Evolutionary conservation across 345 rosid species (phyloP).

Genomic region (Eucalyptus regnans): DNA sequence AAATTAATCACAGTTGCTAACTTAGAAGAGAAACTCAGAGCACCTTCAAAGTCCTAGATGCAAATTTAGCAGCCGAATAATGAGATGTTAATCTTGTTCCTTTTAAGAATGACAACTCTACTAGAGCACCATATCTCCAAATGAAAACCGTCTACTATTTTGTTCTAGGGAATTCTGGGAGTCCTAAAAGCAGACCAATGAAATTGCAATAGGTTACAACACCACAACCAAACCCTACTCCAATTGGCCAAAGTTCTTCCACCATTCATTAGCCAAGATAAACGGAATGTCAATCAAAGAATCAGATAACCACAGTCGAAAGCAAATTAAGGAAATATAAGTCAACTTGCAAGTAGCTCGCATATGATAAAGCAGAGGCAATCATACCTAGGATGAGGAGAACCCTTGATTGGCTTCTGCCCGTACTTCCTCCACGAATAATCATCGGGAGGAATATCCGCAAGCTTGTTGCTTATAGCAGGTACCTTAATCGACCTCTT

Average conservation of each 20-base stretch:
- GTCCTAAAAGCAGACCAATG: neutral
- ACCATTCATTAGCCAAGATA: neutral
- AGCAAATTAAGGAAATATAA: neutral
- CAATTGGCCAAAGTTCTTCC: neutral
- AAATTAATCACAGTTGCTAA: neutral
- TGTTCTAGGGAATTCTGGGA: neutral
- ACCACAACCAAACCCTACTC: neutral
- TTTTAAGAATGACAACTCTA: neutral
- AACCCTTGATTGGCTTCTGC: constrained; percentile 80
- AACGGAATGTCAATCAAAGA: neutral
- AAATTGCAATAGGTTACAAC: neutral
- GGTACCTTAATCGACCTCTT: constrained; percentile 76
- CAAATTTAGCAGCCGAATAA: neutral
- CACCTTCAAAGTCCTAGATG: neutral
- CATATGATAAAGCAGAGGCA: neutral
- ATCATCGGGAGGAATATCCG: constrained; percentile 82
- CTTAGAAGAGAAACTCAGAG: neutral
- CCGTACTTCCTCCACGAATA: constrained; percentile 83
- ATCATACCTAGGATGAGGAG: constrained; percentile 73
- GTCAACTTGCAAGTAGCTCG: neutral
- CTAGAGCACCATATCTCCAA: neutral
- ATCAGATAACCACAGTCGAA: neutral
- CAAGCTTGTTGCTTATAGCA: constrained; percentile 75
- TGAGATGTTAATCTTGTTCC: neutral
- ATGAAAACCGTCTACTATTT: neutral